Percentiles rank a stretch among this genome's conserved stretches.
phyloP scores from a whole-genome alignment of 2,329 filamentous ascomycete species.

The Claviceps arundinis region DNA sequence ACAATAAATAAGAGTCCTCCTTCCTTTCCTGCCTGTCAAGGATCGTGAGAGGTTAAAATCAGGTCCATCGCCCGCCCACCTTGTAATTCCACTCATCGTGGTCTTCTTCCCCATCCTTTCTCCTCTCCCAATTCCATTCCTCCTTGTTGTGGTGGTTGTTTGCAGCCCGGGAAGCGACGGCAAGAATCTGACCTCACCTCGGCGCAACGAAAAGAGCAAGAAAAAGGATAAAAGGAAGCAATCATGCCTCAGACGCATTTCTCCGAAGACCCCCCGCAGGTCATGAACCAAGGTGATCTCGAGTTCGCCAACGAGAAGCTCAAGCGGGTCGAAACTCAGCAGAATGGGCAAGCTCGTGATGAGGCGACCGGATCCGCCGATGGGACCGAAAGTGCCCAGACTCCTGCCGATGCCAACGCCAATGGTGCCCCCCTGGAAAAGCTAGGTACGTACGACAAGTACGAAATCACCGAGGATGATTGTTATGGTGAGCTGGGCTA shows the following conservation, averaged over 20 bases:
- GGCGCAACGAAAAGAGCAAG: background rate
- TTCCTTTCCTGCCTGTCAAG: background rate
- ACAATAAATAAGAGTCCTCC: background rate
- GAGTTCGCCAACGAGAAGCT: conserved; percentile 24
- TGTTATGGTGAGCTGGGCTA: conserved; percentile 55
- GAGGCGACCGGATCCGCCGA: conserved; percentile 1
- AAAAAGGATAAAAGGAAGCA: background rate
- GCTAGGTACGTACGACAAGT: conserved; percentile 25
- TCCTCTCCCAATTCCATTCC: background rate
- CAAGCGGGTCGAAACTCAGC: conserved; percentile 15
- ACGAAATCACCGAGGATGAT: conserved; percentile 40
- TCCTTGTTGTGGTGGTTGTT: background rate
- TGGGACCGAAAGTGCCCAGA: conserved; percentile 7
- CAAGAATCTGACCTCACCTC: background rate
- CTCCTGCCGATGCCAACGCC: conserved; percentile 18
- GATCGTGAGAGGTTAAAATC: background rate
- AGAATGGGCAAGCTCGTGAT: background rate
- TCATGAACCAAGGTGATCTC: conserved; percentile 23
- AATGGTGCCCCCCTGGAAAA: conserved; percentile 18
- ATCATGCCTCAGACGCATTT: conserved; percentile 21
- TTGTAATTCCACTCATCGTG: background rate
- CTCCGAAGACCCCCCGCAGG: conserved; percentile 23
- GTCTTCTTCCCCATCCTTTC: background rate
- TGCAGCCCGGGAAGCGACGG: background rate
- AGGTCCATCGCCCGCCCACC: background rate